Percentiles rank a stretch among this genome's conserved stretches.
phyloP scores from a whole-genome alignment of 495 filamentous ascomycete species.

The Neurospora sp. region DNA sequence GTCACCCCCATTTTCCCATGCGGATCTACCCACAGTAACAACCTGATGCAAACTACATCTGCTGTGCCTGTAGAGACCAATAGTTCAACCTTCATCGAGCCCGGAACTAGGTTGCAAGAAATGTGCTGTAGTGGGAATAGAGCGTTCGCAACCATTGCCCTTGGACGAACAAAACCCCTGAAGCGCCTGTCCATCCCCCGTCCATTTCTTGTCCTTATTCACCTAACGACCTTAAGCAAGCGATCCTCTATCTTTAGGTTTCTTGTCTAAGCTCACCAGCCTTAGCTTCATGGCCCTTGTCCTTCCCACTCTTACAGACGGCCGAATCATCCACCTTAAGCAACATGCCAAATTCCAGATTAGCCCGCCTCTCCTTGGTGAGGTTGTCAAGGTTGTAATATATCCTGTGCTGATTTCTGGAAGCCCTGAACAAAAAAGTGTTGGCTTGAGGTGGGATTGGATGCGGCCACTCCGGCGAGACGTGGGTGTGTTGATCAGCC shows the following conservation, averaged over 20 bases:
- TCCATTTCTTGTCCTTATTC: neutral
- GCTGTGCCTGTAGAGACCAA: neutral
- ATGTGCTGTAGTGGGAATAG: neutral
- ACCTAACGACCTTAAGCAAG: neutral
- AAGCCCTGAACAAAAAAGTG: neutral
- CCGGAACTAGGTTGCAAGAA: neutral
- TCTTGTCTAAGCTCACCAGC: neutral
- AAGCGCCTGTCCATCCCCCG: neutral
- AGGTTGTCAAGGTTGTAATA: neutral
- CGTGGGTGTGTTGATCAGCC: neutral
- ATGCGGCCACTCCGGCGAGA: neutral
- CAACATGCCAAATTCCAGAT: neutral
- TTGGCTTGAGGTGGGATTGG: neutral
- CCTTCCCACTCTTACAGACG: neutral
- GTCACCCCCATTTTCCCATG: neutral
- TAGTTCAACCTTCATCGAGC: neutral
- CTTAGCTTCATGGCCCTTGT: neutral
- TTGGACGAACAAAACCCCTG: neutral
- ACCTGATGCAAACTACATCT: neutral
- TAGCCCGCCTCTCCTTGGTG: neutral
- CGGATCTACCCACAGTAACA: neutral
- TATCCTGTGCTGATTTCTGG: neutral
- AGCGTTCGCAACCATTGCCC: neutral
- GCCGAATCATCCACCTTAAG: neutral
- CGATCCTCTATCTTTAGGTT: neutral